Base-by-base conservation (phyloP, 352 stramenopile genomes). In the Pythium apleroticum region DNA sequence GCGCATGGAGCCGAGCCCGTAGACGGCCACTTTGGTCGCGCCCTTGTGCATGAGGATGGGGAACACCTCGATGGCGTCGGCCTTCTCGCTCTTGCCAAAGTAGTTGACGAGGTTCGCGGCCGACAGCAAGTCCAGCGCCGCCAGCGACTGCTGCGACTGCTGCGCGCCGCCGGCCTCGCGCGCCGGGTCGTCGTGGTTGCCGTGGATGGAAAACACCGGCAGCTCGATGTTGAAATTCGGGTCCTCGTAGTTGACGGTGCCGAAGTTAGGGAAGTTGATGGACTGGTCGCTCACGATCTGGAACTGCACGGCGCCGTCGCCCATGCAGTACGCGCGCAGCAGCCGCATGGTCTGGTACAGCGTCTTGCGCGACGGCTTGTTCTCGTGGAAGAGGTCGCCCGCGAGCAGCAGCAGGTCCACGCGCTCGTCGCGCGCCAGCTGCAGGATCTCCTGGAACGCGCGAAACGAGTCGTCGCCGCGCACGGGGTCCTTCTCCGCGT, bases 361-460 rank as follows among this genome's bases (percentile, higher is more conserved):
- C 0, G 97, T 98, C 58, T 79, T 84, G n/a, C 97, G 86, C 28
- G 84, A 98, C 22, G 98, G 98, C 71, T 99, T 99, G 76, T 99
- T 99, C 27, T 99, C 96, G 75, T 99, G 97, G 78, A 99, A 99
- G 4, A 99, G 77, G 78, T 99, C 97, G 28, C 98, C 98, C 7
- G 88, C 96, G 4, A 99, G 75, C n/a, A 99, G 75, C 43, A 98
- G 65, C 46, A 98, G 82, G 71, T 99, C 96, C 35, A 96, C 93
- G 48, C 79, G 55, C 58, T 91, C 76, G 30, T 77, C 54, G 35
- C 86, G 75, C 15, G 75, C 88, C 35, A 93, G 65, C 60, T 77
- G 73, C 58, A 97, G 73, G 25, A 96, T 95, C 75, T 97, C 91
- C 35, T 92, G 80, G 66, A 97, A 94, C 43, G 88, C 78, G 14